Base-by-base conservation (phyloP, 2,329 filamentous ascomycete genomes). In the Diaporthe sp. region DNA sequence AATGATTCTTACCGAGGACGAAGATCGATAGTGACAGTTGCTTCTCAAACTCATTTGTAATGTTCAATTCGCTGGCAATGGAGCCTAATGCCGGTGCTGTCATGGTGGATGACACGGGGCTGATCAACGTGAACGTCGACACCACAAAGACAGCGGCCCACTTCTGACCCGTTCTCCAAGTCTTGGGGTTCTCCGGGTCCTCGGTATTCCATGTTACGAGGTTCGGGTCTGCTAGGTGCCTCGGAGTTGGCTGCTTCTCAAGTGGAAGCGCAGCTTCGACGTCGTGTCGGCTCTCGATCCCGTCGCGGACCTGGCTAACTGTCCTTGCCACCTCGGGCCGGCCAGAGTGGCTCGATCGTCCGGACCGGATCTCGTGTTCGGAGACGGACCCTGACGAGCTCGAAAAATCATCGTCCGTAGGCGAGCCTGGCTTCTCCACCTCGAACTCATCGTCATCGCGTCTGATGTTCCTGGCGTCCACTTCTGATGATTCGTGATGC, bases 21-120 rank as follows among this genome's bases (percentile, higher is more conserved):
- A 90, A 91, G 65, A 90, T 86, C 2, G 88, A 90, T 53, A 91
- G 82, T 2, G 84, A 85, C 12, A 89, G 80, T 55, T 86, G 84
- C 4, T 83, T 82, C 53, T 85, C 82, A 25, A 88, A 82, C 13
- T 77, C 80, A 53, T 81, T 81, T 2, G 79, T 80, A 47, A 89
- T 86, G 15, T 84, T 73, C 13, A 89, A 80, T 17, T 89, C 86
- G 1, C 80, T 78, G 6, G 83, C 83, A 34, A 89, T 85, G 7
- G 82, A 79, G 8, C 72, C 53, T 3, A 81, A 70, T 13, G 82
- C 82, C 12, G 83, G 82, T 25, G 83, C 83, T 25, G 81, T 81
- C 67, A 90, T 89, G 3, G 87, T 86, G 3, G 87, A 88, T 2
- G 87, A 87, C 1, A 90, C 84, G 0, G 88, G 88, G 0, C 87